These are phyloP conservation scores for Carex cristatella DNA, from an alignment of 176 grass and related monocot species.

Conservation along the genomic window DNA sequence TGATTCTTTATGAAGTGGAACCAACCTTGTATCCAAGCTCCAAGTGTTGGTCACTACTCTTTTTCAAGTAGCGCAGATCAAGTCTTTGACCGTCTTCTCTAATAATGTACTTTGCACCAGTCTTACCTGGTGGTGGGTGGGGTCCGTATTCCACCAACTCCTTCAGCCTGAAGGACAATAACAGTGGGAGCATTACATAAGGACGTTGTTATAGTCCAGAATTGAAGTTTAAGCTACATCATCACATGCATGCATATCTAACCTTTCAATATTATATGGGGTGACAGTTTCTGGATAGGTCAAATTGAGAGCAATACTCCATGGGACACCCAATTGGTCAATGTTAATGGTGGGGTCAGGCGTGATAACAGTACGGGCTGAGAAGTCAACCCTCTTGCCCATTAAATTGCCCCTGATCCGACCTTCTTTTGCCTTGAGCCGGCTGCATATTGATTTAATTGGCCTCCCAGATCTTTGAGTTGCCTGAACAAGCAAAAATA, in stretches of 20 bases:
- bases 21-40: conserved; percentile 87
- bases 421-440: conserved; percentile 96
- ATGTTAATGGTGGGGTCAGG: conserved; percentile 96
- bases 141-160: conserved; percentile 96
- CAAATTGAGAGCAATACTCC: conserved; percentile 97
- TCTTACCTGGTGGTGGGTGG: conserved; percentile 88
- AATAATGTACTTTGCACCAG: conserved; percentile 91
- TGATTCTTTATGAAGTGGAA: not conserved
- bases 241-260: conserved; percentile 6
- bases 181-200: not conserved
- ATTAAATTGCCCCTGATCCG: conserved; percentile 99
- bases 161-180: conserved; percentile 42
- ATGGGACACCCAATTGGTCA: conserved; percentile 89
- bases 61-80: conserved; percentile 90
- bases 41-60: conserved; percentile 96
- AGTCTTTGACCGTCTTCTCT: conserved; percentile 94
- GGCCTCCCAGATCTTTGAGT: conserved; percentile 92
- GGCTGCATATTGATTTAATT: conserved; percentile 98
- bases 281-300: conserved; percentile 97
- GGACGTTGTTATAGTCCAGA: not conserved
- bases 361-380: conserved; percentile 88
- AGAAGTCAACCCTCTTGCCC: conserved; percentile 98
- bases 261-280: conserved; percentile 98
- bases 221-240: conserved; percentile 10
- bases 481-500: conserved; percentile 44